phyloP scores from a whole-genome alignment of 2,329 filamentous ascomycete species.

The Aureobasidium sp. region DNA sequence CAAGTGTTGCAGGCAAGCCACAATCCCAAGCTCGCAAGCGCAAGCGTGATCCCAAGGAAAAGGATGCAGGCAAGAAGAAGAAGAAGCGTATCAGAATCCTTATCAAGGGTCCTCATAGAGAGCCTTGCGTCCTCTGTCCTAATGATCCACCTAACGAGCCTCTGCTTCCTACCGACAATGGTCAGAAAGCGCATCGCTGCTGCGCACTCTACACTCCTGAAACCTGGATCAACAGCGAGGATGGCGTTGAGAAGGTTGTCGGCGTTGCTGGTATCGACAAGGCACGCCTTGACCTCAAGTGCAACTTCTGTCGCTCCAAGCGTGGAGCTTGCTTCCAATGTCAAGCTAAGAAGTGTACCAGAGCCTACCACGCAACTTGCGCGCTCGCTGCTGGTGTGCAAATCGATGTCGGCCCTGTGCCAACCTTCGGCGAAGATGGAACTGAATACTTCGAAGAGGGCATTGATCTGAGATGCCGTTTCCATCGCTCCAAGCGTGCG shows the following conservation, averaged over 20 bases:
- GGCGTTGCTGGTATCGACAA: constrained; percentile 79
- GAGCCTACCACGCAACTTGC: constrained; percentile 92
- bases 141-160: constrained; percentile 78
- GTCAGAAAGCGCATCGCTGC: constrained; percentile 75
- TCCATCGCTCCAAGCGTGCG: constrained; percentile 82
- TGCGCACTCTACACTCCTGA: constrained; percentile 91
- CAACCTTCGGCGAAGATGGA: constrained; percentile 82
- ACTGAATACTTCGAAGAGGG: constrained; percentile 87
- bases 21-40: constrained; percentile 53
- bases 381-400: constrained; percentile 87
- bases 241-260: constrained; percentile 63
- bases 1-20: constrained; percentile 63
- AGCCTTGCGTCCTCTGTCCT: constrained; percentile 86
- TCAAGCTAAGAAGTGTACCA: constrained; percentile 85
- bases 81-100: constrained; percentile 74
- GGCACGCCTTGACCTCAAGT: constrained; percentile 83
- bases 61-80: constrained; percentile 51
- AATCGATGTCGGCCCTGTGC: constrained; percentile 77
- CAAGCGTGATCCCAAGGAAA: constrained; percentile 50
- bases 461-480: constrained; percentile 89
- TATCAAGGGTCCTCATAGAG: constrained; percentile 61
- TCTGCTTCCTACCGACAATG: constrained; percentile 81
- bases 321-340: constrained; percentile 97
- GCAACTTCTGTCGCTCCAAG: constrained; percentile 88
- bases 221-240: constrained; percentile 67